Base-by-base conservation (phyloP, 352 stramenopile species). In the Hyphochytrium catenoides region DNA sequence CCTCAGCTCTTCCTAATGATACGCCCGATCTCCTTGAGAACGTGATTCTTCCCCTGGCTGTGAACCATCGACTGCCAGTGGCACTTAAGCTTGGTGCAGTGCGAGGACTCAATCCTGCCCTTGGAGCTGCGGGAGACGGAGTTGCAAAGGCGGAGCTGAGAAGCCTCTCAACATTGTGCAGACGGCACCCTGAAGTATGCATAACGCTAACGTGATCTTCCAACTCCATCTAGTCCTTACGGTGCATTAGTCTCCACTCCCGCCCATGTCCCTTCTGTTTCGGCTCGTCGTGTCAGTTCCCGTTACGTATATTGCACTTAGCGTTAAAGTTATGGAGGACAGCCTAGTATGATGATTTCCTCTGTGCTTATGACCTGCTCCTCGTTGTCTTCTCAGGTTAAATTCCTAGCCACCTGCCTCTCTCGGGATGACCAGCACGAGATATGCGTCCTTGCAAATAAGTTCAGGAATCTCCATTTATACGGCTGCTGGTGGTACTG, bases 401-500 rank as follows among this genome's bases (percentile, higher is more conserved):
- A 87, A 43, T 93, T 94, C 44, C 48, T 95, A 22, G 75, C 71
- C n/a, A 95, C 83, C n/a, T 91, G 92, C 50, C 43, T 94, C 16
- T 89, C 68, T 17, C 58, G 67, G 26, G 66, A 81, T 36, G 92
- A 93, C 54, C 77, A 95, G 55, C 83, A 95, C 53, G 74, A 94
- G 54, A 74, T 84, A 28, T 81, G 62, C 39, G 78, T 95, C 28
- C 57, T 89, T 17, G 78, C 75, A 38, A 81, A 77, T 48, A 95
- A 94, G 57, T 93, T 94, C 51, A 52, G 57, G 19, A 93, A 93
- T 50, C 43, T 94, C 31, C 78, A 94, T 42, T 42, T 95, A 19
- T 95, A 93, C 54, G 82, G 82, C 22, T 90, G 72, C 55, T 86
- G 70, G 70, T 91, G 78, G 76, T 94, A 89, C 59, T 92, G 74